These are phyloP conservation scores for Hypomontagnella monticulosa DNA, from an alignment of 495 filamentous ascomycete genomes.

Conservation along the genomic window DNA sequence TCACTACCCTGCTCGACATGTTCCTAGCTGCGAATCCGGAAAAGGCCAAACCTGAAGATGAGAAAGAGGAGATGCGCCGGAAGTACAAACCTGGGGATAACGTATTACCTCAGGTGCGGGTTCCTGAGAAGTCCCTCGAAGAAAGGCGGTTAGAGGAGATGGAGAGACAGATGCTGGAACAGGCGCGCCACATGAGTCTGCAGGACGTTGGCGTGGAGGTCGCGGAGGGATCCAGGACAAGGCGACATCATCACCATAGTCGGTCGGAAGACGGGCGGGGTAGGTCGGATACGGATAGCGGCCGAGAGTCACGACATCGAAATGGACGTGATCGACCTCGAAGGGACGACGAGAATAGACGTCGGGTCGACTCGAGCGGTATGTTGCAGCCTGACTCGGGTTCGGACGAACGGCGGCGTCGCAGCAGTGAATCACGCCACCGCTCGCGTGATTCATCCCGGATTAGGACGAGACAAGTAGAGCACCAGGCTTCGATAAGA, in stretches of 20 bases:
- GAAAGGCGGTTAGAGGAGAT: conserved; percentile 66
- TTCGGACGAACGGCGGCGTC: conserved; percentile 48
- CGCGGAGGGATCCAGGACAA: conserved; percentile 51
- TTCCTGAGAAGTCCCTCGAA: conserved; percentile 52
- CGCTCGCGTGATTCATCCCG: conserved; percentile 47
- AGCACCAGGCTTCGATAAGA: conserved; percentile 86
- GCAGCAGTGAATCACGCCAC: conserved; percentile 51
- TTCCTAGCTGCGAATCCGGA: conserved; percentile 78
- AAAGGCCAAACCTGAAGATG: conserved; percentile 68
- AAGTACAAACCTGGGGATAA: conserved; percentile 82
- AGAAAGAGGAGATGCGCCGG: conserved; percentile 74
- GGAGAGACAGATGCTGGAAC: conserved; percentile 73
- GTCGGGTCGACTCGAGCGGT: conserved; percentile 44
- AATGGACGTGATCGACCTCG: conserved; percentile 34
- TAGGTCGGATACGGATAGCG: conserved; percentile 46
- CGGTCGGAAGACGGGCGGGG: conserved; percentile 51
- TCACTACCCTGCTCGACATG: conserved; percentile 85
- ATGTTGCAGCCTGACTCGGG: conserved; percentile 44
- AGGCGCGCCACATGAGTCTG: conserved; percentile 76
- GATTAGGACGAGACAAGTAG: conserved; percentile 65
- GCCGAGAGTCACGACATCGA: conserved; percentile 42
- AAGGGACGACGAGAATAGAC: conserved; percentile 44
- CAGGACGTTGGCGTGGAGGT: conserved; percentile 66
- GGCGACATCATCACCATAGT: conserved; percentile 55
- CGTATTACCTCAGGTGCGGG: conserved; percentile 67